phyloP scores from a whole-genome alignment of 2,329 filamentous ascomycete species.

The Paecilomyces formosus region DNA sequence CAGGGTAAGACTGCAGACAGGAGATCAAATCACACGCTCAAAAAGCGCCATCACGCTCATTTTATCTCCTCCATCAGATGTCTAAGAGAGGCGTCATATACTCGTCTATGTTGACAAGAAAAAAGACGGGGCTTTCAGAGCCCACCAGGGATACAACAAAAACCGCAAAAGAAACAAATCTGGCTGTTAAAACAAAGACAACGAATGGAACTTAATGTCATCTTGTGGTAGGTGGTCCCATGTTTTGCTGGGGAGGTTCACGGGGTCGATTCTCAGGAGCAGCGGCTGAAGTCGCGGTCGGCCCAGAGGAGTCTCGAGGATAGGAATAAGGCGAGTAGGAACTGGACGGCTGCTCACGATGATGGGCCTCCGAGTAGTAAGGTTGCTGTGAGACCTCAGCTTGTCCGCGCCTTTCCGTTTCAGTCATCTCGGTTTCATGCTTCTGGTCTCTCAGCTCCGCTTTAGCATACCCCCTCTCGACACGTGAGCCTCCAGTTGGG shows the following conservation, averaged over 20 bases:
- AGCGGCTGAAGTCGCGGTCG: not conserved
- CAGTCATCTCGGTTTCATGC: not conserved
- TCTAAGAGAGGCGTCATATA: not conserved
- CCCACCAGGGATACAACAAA: not conserved
- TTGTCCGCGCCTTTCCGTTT: not conserved
- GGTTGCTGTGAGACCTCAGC: constrained; percentile 1
- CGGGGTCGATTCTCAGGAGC: not conserved
- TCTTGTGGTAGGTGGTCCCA: not conserved
- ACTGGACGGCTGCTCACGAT: not conserved
- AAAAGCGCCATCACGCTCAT: not conserved
- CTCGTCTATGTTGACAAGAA: not conserved
- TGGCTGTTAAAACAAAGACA: not conserved
- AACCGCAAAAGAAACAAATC: not conserved
- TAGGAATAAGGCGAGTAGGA: not conserved
- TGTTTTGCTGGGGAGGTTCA: not conserved
- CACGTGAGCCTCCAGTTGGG: not conserved
- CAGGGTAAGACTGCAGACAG: not conserved
- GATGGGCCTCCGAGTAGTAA: constrained; percentile 2
- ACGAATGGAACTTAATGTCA: not conserved
- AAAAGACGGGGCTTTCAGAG: not conserved
- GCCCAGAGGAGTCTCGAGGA: not conserved
- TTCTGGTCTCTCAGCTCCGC: not conserved
- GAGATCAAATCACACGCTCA: not conserved
- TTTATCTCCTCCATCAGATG: not conserved
- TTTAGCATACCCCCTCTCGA: not conserved